Conservation (phyloP, 495 filamentous ascomycete species). For the Rhypophila decipiens region DNA sequence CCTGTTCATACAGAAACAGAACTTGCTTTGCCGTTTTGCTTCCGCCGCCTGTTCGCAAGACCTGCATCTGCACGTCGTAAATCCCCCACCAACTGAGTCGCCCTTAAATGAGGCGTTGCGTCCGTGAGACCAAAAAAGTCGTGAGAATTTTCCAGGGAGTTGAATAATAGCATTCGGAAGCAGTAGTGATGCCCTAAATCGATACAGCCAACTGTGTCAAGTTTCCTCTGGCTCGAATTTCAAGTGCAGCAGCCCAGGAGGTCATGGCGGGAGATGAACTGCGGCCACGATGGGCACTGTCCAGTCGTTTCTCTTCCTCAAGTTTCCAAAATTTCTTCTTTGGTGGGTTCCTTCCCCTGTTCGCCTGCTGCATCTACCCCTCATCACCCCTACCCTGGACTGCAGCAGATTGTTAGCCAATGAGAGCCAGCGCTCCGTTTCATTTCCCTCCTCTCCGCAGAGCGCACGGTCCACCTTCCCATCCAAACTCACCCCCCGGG, state of each 20-base stretch:
- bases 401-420: constrained; percentile 10
- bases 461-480: constrained; percentile 12
- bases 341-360: constrained; percentile 6
- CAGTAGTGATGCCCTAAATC: no score
- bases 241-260: neutral
- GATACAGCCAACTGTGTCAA: neutral
- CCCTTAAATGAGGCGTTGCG: neutral
- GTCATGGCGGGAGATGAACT: constrained; percentile 3
- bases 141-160: no score
- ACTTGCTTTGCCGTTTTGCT: neutral
- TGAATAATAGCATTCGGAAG: no score
- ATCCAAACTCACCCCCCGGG: constrained; percentile 4
- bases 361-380: constrained; percentile 3
- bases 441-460: constrained; percentile 16
- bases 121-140: neutral
- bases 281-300: constrained; percentile 3
- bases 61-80: neutral
- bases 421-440: constrained; percentile 5
- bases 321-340: constrained; percentile 21
- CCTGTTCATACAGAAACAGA: no score
- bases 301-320: constrained; percentile 8
- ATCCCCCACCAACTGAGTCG: neutral
- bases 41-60: neutral
- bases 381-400: constrained; percentile 5
- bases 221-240: neutral